Evolutionary conservation across 106 monocot genomes (phyloP).

Genomic region (Posidonia australis): DNA sequence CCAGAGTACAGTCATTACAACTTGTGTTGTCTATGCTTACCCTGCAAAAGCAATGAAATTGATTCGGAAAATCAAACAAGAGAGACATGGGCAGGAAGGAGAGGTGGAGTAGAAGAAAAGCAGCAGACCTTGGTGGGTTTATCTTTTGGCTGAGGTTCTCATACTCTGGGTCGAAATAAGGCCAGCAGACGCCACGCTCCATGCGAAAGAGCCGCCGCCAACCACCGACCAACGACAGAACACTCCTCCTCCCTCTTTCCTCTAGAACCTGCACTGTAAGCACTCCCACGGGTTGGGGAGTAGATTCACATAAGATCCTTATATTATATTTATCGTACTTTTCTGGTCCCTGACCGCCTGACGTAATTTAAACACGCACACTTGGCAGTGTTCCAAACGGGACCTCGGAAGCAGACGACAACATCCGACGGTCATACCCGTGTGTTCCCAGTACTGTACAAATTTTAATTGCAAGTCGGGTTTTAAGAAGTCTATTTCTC

Average conservation of each 20-base stretch:
- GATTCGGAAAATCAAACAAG: neutral
- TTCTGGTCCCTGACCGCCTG: neutral
- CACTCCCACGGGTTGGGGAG: too few relatives aligned
- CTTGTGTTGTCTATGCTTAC: slow-evolving; percentile 53
- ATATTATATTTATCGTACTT: too few relatives aligned
- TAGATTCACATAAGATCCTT: too few relatives aligned
- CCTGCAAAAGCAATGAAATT: slow-evolving; percentile 21
- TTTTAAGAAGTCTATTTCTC: too few relatives aligned
- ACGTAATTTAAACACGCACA: neutral
- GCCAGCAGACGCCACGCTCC: slow-evolving; percentile 28
- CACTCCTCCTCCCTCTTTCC: neutral
- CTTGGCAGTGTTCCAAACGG: neutral
- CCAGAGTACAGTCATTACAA: slow-evolving; percentile 45
- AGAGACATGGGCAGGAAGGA: neutral
- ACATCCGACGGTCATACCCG: too few relatives aligned
- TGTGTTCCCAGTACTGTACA: too few relatives aligned
- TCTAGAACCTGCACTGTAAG: neutral
- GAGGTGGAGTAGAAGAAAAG: neutral
- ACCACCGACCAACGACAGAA: neutral
- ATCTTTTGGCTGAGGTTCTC: slow-evolving; percentile 71
- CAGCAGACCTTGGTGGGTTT: slow-evolving; percentile 68
- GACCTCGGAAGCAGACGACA: too few relatives aligned
- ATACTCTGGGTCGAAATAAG: slow-evolving; percentile 95
- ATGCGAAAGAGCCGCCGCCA: slow-evolving; percentile 3
- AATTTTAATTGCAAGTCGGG: neutral